Base-by-base conservation (phyloP, 208 protist species). In the Leishmania braziliensis region DNA sequence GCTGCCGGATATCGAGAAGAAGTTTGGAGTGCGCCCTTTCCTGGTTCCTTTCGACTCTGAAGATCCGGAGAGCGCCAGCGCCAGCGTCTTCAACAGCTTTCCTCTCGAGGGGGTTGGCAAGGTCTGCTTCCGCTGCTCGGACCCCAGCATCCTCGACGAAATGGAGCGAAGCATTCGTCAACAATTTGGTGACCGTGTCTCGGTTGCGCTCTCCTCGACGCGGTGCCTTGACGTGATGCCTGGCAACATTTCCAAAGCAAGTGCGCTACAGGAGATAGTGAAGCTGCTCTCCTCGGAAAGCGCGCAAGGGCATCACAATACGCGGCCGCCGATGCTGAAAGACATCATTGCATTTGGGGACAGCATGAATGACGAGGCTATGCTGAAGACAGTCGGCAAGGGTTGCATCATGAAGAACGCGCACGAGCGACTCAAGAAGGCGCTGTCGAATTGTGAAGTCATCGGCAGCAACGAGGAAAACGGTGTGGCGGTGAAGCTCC, bases 401-500 rank as follows among this genome's bases (percentile, higher is more conserved):
- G 81, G 86, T 0, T 95, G 84, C 66, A 80, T 95, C 5, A 95
- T 92, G 90, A 62, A 80, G 9, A 95, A 95, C 66, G 91, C 73
- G 3, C 82, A 86, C 51, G 70, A 76, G 1, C 18, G 51, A 0
- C 51, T 94, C 23, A 88, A 91, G 75, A 78, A 78, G 9, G 83
- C 88, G 3, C 71, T 87, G 10, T 63, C 82, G 5, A 71, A 91
- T 18, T 75, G 75, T 14, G 85, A 91, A 60, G 73, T 93, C 9
- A 92, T 95, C 75, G 87, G 75, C 29, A 78, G 50, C 8, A 93
- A 95, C 72, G 80, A 20, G 0, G 82, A 92, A 18, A 90, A 94
- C 51, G 86, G 88, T n/a, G 92, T 95, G 1, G 92, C 92, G 20
- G 90, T 90, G 78, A 95, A 94, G 83, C 78, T 95, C 29, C 77